Evolutionary conservation across 306 rosid genomes (phyloP).

Genomic region (Bauhinia variegata): DNA sequence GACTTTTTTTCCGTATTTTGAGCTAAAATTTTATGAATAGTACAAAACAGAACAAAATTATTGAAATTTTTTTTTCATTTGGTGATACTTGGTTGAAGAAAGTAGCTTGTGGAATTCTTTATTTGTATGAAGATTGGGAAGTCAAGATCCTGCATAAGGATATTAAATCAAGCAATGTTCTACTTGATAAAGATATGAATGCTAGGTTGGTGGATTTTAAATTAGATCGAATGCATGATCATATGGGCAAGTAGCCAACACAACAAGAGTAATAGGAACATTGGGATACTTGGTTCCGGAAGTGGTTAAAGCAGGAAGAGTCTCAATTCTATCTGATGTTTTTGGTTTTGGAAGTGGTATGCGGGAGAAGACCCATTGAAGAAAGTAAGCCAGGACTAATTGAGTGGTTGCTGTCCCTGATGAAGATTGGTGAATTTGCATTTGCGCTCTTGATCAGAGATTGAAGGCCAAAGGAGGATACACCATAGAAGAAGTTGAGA

Average conservation of each 20-base stretch:
- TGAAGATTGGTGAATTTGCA: conserved; percentile 39
- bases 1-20: no score
- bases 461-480: conserved; percentile 34
- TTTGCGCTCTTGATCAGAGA: conserved; percentile 43
- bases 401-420: conserved; percentile 45
- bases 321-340: conserved; percentile 44
- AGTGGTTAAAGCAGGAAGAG: conserved; percentile 44
- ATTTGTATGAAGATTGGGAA: conserved; percentile 66
- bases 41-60: no score
- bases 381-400: conserved; percentile 46
- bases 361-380: conserved; percentile 46
- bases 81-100: conserved; percentile 17
- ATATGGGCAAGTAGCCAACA: conserved; percentile 32
- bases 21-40: no score
- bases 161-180: conserved; percentile 55
- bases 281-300: conserved; percentile 55
- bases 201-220: conserved; percentile 54
- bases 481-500: conserved; percentile 43
- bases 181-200: conserved; percentile 58
- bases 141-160: conserved; percentile 56
- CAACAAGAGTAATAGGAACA: conserved; percentile 52
- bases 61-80: no score
- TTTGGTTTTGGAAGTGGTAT: conserved; percentile 53
- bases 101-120: conserved; percentile 52
- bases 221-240: conserved; percentile 44